Base-by-base conservation (phyloP, 2,329 filamentous ascomycete species). In the Fusarium odoratissimum region DNA sequence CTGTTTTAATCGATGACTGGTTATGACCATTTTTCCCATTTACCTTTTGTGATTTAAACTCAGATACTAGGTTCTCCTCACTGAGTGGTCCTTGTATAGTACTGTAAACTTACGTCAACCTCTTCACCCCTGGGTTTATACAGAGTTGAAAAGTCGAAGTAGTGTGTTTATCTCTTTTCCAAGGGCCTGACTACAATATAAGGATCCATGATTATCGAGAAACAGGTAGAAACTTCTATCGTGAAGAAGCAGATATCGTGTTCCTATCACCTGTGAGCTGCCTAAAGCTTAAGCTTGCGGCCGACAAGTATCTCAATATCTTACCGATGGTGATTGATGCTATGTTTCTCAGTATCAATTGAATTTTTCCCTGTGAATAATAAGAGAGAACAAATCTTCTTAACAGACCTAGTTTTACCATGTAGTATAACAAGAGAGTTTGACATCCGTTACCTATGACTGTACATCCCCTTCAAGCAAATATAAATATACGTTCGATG, bases 1-100 rank as follows among this genome's bases (percentile, higher is more conserved):
- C 52, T 74, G 68, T 72, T 74, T 72, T 67, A 74, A 69, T 71
- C 59, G 60, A 71, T 59, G 67, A 73, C 67, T 67, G 42, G 61
- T 71, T 60, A 74, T 73, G 60, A 64, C 60, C 41, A 67, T 64
- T 48, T 38, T 23, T 6, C n/a, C 8, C 23, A 28, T 41, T 41
- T 14, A 3, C 21, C 17, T 44, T 19, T 23, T 4, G 17, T 31
- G 40, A 17, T 33, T 16, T 21, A 40, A 56, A 9, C 12, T 44
- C n/a, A 16, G 31, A 40, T 64, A 37, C 37, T 40, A 17, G 19
- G 14, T 42, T 55, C 25, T 9, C 21, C 6, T 55, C 6, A 8
- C 7, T 28, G 37, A 33, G 28, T 41, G 28, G 14, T 25, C 41
- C 35, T 61, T 30, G 8, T 13, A 35, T 31, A 40, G 11, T 23